Base-by-base conservation (phyloP, 2,329 filamentous ascomycete species). In the Cladosporium sp. region DNA sequence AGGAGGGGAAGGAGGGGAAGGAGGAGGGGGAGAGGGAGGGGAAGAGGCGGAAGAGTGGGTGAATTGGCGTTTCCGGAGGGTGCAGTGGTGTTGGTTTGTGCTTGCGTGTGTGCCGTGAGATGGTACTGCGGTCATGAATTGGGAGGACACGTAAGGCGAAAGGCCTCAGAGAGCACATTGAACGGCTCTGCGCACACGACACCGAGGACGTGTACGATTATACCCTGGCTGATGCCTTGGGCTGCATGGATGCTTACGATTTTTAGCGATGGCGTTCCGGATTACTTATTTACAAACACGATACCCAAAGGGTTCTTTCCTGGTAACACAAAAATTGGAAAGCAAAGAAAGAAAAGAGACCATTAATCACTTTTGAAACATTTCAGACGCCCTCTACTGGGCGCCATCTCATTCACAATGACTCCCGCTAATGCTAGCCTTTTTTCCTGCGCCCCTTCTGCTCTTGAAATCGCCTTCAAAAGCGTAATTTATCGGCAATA, bases 231-330 rank as follows among this genome's bases (percentile, higher is more conserved):
- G 30, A 3, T 34, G 30, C 30, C 2, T 34, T 34, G 2, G 11
- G 30, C 30, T 34, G 7, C 8, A 34, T 34, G 8, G 30, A 8
- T 34, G 30, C 30, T 34, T 8, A 34, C 40, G 30, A 34, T 8
- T 28, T 36, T 61, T 59, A 64, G 61, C 61, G 62, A 63, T 30
- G 62, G 62, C 62, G 62, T 60, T 63, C n/a, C 51, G 28, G 55
- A 34, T 14, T 28, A 11, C 39, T 30, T n/a, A 45, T 39, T 34
- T 37, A 47, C 14, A 56, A 38, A 28, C 22, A 45, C 19, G 45
- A 58, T 58, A 58, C 55, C 55, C 55, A 19, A 17, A 30, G n/a
- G 43, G 9, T 14, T 34, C 4, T 9, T 30, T 47, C 12, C 25
- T 25, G 30, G 30, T 19, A 47, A 51, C 2, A 28, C 20, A 28